phyloP scores from a whole-genome alignment of 495 filamentous ascomycete genomes.

The Parachaetomium inaequale region DNA sequence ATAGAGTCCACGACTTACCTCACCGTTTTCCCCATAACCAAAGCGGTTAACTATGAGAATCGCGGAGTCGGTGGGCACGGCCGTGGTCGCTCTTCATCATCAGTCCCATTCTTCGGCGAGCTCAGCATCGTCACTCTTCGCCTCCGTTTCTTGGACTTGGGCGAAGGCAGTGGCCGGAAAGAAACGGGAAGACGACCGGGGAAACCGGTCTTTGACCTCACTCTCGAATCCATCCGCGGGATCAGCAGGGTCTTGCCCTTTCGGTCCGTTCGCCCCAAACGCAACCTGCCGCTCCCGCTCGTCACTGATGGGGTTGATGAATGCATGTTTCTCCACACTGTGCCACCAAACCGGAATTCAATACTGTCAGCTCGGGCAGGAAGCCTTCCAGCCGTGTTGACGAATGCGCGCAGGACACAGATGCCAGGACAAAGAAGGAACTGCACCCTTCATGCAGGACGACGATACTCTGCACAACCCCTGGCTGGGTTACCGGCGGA shows the following conservation, averaged over 20 bases:
- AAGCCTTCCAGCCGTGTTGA: not conserved
- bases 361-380: not conserved
- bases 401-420: no score
- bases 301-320: no score
- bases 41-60: not conserved
- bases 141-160: conserved; percentile 11
- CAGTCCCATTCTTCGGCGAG: not conserved
- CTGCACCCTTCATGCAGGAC: not conserved
- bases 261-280: not conserved
- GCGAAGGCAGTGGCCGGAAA: not conserved
- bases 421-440: not conserved
- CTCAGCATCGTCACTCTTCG: conserved; percentile 10
- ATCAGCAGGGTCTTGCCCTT: conserved; percentile 42
- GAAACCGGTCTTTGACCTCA: not conserved
- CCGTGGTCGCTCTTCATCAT: not conserved
- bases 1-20: not conserved
- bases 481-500: not conserved
- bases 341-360: not conserved
- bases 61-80: not conserved
- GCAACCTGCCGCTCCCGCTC: not conserved
- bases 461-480: not conserved
- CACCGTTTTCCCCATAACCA: not conserved
- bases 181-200: not conserved
- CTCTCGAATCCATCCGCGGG: conserved; percentile 12
- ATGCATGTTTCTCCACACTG: not conserved